phyloP scores from a whole-genome alignment of 73 alveolate species.

The Paramecium bursaria region DNA sequence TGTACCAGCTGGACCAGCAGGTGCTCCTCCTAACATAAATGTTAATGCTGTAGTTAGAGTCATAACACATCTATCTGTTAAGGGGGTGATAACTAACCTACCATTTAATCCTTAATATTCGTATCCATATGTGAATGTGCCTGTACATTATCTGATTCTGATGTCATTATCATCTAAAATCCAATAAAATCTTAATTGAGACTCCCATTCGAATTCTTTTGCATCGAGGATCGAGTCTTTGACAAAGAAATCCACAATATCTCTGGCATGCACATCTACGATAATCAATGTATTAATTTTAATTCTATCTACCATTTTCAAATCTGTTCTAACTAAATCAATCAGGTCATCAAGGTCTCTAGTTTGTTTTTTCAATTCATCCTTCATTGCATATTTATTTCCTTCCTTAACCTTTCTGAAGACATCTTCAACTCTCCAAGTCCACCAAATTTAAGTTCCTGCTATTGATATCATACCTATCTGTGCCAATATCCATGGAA shows the following conservation, averaged over 20 bases:
- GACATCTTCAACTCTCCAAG: conserved; percentile 99
- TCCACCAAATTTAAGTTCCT: conserved; percentile 99
- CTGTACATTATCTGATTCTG: conserved; percentile 96
- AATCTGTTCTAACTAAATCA: conserved; percentile 95
- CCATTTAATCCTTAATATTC: conserved; percentile 97
- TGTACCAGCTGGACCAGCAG: conserved; percentile 99
- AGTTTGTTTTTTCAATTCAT: conserved; percentile 87
- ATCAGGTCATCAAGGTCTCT: conserved; percentile 92
- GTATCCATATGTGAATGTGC: conserved; percentile 88
- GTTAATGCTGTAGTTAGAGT: conserved; percentile 99
- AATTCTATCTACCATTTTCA: conserved; percentile 87
- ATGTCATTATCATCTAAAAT: conserved; percentile 96
- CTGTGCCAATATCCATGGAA: conserved; percentile 93
- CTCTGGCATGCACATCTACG: conserved; percentile 99
- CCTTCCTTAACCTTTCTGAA: conserved; percentile 98
- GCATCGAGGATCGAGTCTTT: conserved; percentile 97
- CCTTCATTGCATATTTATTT: conserved; percentile 99
- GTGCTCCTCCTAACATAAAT: conserved; percentile 98
- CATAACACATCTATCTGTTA: conserved; percentile 99
- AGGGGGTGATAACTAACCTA: conserved; percentile 99
- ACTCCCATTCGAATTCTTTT: conserved; percentile 99
- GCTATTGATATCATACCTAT: conserved; percentile 98
- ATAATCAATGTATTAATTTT: conserved; percentile 97
- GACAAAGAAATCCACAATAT: conserved; percentile 95
- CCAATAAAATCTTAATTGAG: conserved; percentile 99